A percentile compares a stretch with the other conserved stretches of the same genome.
phyloP scores from a whole-genome alignment of 1,284 basidiomycete species.

The Pseudozyma thailandica region DNA sequence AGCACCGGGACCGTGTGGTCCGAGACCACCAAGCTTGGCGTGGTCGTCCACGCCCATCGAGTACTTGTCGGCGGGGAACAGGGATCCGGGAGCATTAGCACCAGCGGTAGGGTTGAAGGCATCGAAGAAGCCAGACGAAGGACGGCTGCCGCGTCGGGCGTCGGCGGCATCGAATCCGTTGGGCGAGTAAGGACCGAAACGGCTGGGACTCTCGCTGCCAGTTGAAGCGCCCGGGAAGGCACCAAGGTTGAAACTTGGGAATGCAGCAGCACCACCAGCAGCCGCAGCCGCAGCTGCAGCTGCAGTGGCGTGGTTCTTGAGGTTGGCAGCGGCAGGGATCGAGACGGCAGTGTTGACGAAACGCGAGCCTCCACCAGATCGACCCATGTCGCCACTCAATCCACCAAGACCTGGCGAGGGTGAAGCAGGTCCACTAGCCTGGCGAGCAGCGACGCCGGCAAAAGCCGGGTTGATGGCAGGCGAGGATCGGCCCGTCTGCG shows the following conservation, averaged over 20 bases:
- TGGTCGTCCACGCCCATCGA: constrained; percentile 46
- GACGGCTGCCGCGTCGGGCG: constrained; percentile 42
- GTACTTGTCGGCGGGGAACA: constrained; percentile 50
- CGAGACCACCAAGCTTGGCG: constrained; percentile 32
- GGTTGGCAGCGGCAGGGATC: constrained; percentile 27
- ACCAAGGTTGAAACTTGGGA: constrained; percentile 49
- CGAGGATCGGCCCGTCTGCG: constrained; percentile 41
- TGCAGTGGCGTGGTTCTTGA: constrained; percentile 19
- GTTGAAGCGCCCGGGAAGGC: constrained; percentile 37
- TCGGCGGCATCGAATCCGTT: constrained; percentile 39
- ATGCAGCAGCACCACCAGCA: constrained; percentile 14
- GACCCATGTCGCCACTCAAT: constrained; percentile 29
- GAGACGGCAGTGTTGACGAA: constrained; percentile 49
- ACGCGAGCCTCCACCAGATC: constrained; percentile 38
- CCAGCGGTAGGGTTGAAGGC: constrained; percentile 53
- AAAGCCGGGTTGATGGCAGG: constrained; percentile 44
- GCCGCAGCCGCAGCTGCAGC: constrained; percentile 8
- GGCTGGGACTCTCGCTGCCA: constrained; percentile 47
- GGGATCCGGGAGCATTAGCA: constrained; percentile 39
- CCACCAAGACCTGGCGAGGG: constrained; percentile 37
- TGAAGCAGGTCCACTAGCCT: constrained; percentile 41
- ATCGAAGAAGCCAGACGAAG: constrained; percentile 57
- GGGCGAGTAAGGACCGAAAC: constrained; percentile 52
- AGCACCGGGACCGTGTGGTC: constrained; percentile 19
- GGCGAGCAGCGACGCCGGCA: constrained; percentile 30